Base-by-base conservation (phyloP, 345 rosid genomes). In the Lepidium africanum region DNA sequence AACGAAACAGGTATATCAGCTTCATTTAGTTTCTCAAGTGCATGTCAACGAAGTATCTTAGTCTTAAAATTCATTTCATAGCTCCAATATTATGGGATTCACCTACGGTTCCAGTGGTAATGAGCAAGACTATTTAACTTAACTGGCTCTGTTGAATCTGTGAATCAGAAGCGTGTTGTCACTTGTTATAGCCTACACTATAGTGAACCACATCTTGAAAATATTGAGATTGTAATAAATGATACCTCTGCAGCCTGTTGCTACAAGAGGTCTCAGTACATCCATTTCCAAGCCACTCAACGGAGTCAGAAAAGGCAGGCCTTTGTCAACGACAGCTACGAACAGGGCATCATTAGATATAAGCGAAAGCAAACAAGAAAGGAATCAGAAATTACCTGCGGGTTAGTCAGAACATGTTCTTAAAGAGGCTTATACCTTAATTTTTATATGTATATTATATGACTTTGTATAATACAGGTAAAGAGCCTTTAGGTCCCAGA, bases 231-330 rank as follows among this genome's bases (percentile, higher is more conserved):
- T 57, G 33, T 57, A 7, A 7, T 37, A 56, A 55, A 17, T 56
- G 51, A 12, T 48, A 14, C 47, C 21, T 57, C 3, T 74, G 64
- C 73, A 74, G 74, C 70, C 78, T 52, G 59, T 74, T 74, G 59
- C 65, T n/a, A 40, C 65, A 54, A 61, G 69, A 62, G 53, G 77
- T 43, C 65, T 83, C 54, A 78, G 64, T 77, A 59, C 84, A 49
- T 69, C 89, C 66, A 67, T 75, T 63, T 59, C 74, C 46, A 89
- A 81, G 81, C 90, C 87, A 33, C 85, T 90, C 14, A 83, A 79
- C 68, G 80, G 62, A 78, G 53, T 41, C 30, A 78, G 78, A 55
- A 81, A 70, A 58, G 71, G 27, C 58, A 73, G 59, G 67, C 65
- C 80, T 41, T 38, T 74, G 47, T 58, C 84, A 51, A 64, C 84